Evolutionary conservation across 306 rosid genomes (phyloP), one percentile per base, ranked within the genome.

Genomic region (Rosa persica): DNA sequence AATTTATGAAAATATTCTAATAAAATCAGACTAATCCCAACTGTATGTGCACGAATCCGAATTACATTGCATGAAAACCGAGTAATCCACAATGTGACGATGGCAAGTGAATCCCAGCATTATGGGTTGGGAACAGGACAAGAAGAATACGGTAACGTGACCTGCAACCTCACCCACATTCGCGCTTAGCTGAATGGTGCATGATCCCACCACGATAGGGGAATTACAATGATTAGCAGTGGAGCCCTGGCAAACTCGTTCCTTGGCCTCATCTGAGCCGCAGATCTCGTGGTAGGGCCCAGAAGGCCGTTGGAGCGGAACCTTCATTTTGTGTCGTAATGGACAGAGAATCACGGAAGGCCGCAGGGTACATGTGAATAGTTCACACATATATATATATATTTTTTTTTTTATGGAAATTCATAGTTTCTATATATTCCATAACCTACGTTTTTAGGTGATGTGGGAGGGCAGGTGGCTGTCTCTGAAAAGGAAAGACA

Each of bases 181-280:
- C 7, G 16, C 8, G 12, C 2, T 11, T 47, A 54, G 42, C 13
- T 12, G 4, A 22, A 78, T 36, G 13, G 61, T 2, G 19, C 12
- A n/a, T 9, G 66, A 46, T 16, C 78, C 77, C 77, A 76, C 80
- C 73, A 61, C 42, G 40, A 64, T 22, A 8, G 30, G 46, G 23
- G 47, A 70, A 15, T 81, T 75, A 9, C 62, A 76, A 64, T 77
- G 40, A 76, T 81, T 43, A 38, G 25, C 1, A 4, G n/a, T 20
- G 81, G 81, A 75, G 15, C 74, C 77, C 77, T 0, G 6, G 2
- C 15, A 34, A 30, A 66, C 67, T 36, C 8, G 11, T 1, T n/a
- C 3, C 7, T 80, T 54, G 83, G 62, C 79, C 23, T 39, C 75
- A 80, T 73, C 70, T 80, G 42, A 74, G 47, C 73, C 74, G 47